Conservation (phyloP, 192 early-diverging fungal genomes). For the Pilobolus umbonatus region DNA sequence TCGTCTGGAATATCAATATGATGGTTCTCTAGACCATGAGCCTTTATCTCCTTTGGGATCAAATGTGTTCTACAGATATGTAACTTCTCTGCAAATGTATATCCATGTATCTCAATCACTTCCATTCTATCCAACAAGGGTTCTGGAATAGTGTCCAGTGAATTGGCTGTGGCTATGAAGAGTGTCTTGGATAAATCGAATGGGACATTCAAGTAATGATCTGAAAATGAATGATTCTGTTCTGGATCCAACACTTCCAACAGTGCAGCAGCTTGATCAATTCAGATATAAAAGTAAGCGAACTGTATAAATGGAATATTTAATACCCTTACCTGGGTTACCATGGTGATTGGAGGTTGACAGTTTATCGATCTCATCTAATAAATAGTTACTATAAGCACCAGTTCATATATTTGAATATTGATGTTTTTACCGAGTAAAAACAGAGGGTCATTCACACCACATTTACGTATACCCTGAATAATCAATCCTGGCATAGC, state of each 20-base stretch:
- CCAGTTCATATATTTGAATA: not conserved
- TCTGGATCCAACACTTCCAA: constrained; percentile 86
- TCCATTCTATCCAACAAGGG: constrained; percentile 86
- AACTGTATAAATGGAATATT: not conserved
- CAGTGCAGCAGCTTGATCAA: constrained; percentile 54
- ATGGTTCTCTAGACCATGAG: constrained; percentile 53
- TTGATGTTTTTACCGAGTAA: constrained; percentile 51
- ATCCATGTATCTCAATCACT: constrained; percentile 69
- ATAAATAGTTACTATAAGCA: not conserved
- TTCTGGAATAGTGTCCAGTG: constrained; percentile 71
- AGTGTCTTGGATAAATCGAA: constrained; percentile 62
- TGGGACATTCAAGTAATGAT: constrained; percentile 77
- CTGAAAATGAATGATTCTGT: constrained; percentile 77
- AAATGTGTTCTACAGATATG: constrained; percentile 69
- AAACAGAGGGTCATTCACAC: constrained; percentile 74
- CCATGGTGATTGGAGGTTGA: constrained; percentile 57
- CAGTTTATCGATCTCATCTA: constrained; percentile 79
- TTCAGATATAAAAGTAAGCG: not conserved
- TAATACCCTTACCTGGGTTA: constrained; percentile 47
- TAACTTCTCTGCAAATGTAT: constrained; percentile 83
- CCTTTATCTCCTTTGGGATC: constrained; percentile 63
- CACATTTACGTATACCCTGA: constrained; percentile 62
- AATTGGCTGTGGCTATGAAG: constrained; percentile 84
- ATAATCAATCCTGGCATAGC: constrained; percentile 81
- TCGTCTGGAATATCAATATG: constrained; percentile 52